Evolutionary conservation across 2,329 filamentous ascomycete genomes (phyloP).

Genomic region (Apiospora arundinis): DNA sequence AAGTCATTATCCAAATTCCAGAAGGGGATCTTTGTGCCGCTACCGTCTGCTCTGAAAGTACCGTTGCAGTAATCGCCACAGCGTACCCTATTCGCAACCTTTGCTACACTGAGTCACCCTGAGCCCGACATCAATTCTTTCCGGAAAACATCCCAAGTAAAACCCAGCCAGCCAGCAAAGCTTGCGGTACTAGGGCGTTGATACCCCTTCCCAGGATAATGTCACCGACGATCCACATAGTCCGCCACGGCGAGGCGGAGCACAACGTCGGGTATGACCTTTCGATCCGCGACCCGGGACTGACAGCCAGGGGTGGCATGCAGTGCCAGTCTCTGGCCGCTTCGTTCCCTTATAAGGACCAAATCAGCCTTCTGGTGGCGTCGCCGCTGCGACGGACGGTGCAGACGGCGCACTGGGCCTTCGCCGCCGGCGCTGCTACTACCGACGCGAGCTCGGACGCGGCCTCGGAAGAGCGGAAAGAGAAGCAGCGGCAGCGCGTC

Average conservation of each 20-base stretch:
- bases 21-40: background rate
- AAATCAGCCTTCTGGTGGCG: conserved; percentile 70
- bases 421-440: conserved; percentile 46
- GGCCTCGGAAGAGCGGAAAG: background rate
- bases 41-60: no score
- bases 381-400: conserved; percentile 81
- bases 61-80: no score
- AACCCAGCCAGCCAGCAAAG: background rate
- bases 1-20: background rate
- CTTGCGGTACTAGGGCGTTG: background rate
- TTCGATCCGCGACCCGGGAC: conserved; percentile 70
- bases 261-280: conserved; percentile 78
- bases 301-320: conserved; percentile 73
- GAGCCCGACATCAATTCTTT: no score
- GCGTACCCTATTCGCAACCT: no score
- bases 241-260: conserved; percentile 76
- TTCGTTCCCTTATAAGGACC: conserved; percentile 66
- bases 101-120: no score
- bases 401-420: conserved; percentile 73
- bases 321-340: conserved; percentile 71
- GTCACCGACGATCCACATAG: conserved; percentile 62
- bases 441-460: no score
- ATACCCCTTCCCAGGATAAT: conserved; percentile 38
- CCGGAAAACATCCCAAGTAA: background rate
- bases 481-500: conserved; percentile 44